A percentile compares a stretch with the other conserved stretches of the same genome.
phyloP scores from a whole-genome alignment of 1,139 yeast genomes.

The Hemisphaericaspora lyxosophila region DNA sequence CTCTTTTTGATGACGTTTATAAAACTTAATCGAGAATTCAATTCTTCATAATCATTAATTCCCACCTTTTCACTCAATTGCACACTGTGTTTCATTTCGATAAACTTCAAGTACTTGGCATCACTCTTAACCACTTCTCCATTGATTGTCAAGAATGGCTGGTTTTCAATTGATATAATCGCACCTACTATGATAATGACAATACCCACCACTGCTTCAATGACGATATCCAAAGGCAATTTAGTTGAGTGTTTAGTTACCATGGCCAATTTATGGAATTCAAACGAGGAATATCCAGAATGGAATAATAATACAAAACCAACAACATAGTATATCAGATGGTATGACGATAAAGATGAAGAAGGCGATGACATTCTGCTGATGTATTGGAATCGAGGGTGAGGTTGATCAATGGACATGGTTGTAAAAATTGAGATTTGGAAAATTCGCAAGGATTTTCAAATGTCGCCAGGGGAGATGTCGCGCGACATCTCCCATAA shows the following conservation, averaged over 20 bases:
- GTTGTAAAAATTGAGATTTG: not conserved
- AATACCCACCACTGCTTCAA: slow-evolving; percentile 45
- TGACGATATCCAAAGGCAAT: slow-evolving; percentile 39
- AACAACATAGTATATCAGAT: slow-evolving; percentile 21
- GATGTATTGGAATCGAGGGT: not conserved
- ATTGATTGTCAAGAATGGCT: slow-evolving; percentile 22
- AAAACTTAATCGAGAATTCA: slow-evolving; percentile 45
- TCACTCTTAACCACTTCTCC: slow-evolving; percentile 21
- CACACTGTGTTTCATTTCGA: slow-evolving; percentile 49
- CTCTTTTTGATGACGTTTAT: slow-evolving; percentile 45
- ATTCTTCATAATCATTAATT: slow-evolving; percentile 41
- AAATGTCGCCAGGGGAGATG: too few relatives aligned
- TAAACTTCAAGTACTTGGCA: slow-evolving; percentile 38
- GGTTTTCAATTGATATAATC: slow-evolving; percentile 26
- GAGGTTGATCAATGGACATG: not conserved
- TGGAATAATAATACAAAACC: slow-evolving; percentile 42
- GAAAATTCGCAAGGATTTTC: not conserved
- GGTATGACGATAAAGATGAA: slow-evolving; percentile 3
- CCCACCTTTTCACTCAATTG: slow-evolving; percentile 45
- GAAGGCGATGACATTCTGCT: not conserved
- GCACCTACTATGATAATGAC: slow-evolving; percentile 38
- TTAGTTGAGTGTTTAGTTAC: slow-evolving; percentile 16
- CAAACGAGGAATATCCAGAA: slow-evolving; percentile 53
- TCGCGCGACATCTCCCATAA: too few relatives aligned
- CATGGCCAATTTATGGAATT: slow-evolving; percentile 41